Conservation (phyloP, 768 basidiomycete species). For the Hygrophorus russula region DNA sequence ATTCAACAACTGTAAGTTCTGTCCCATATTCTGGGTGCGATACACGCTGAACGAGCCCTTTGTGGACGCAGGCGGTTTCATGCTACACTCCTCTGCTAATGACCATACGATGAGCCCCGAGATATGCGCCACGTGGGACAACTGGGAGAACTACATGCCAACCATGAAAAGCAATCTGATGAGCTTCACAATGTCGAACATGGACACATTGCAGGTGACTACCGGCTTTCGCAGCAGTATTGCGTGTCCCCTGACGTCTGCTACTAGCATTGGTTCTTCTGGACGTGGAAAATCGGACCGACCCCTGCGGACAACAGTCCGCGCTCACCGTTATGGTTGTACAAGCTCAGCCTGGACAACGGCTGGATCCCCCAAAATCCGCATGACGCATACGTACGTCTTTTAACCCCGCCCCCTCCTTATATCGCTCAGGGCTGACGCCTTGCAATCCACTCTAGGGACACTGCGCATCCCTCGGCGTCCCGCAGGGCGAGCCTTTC, state of each 20-base stretch:
- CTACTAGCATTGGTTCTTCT: too few species aligned
- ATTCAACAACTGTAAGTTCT: constrained; percentile 45
- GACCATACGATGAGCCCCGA: constrained; percentile 27
- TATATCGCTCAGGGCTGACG: too few species aligned
- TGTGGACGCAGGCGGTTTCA: constrained; percentile 1
- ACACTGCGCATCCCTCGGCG: constrained; percentile 48
- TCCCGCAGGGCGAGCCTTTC: too few species aligned
- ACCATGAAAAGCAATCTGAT: constrained; percentile 25
- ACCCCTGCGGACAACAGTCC: too few species aligned
- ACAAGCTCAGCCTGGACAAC: too few species aligned
- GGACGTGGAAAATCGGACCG: too few species aligned
- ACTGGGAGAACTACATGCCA: constrained; percentile 47
- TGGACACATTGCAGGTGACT: constrained; percentile 24
- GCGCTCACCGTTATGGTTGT: too few species aligned
- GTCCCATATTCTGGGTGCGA: constrained; percentile 45
- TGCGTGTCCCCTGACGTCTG: too few species aligned
- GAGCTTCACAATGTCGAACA: constrained; percentile 47
- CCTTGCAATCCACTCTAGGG: too few species aligned
- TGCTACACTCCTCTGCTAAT: neutral
- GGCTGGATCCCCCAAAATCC: constrained; percentile 57
- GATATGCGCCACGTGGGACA: constrained; percentile 25
- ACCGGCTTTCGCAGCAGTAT: constrained; percentile 59
- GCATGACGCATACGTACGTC: constrained; percentile 6
- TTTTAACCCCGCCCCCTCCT: too few species aligned
- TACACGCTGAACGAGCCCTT: constrained; percentile 30